phyloP scores from a whole-genome alignment of 2,329 filamentous ascomycete genomes.

The Fusarium brachygibbosum region DNA sequence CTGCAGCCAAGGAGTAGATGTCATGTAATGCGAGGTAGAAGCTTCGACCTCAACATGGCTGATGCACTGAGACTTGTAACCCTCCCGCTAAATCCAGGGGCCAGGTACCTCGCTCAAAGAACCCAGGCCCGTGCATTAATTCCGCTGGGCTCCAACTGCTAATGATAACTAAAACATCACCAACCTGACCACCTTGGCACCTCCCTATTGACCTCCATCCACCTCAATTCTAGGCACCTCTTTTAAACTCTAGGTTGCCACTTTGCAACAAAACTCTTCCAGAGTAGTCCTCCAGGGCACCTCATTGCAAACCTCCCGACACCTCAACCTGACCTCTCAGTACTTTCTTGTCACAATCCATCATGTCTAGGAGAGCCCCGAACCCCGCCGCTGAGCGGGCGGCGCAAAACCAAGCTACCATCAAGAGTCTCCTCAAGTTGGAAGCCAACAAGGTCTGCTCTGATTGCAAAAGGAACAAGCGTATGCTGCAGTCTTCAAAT shows the following conservation, averaged over 20 bases:
- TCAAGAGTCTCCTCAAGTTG: constrained; percentile 94
- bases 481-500: constrained; percentile 63
- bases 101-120: constrained; percentile 32
- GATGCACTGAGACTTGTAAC: constrained; percentile 4
- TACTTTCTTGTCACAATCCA: constrained; percentile 18
- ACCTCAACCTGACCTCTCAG: not conserved
- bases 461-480: constrained; percentile 99
- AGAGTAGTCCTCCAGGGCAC: constrained; percentile 4
- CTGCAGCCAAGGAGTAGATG: not conserved
- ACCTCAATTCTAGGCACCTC: constrained; percentile 32
- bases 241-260: constrained; percentile 44
- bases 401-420: constrained; percentile 91
- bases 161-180: constrained; percentile 37
- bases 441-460: constrained; percentile 97
- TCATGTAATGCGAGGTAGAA: constrained; percentile 11
- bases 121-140: constrained; percentile 33
- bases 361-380: constrained; percentile 83
- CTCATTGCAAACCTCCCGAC: constrained; percentile 6
- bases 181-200: constrained; percentile 48
- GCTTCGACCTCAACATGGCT: constrained; percentile 22
- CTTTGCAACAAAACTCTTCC: constrained; percentile 35
- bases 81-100: constrained; percentile 32
- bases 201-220: constrained; percentile 46
- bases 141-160: constrained; percentile 40
- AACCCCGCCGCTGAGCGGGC: constrained; percentile 88